Evolutionary conservation across 129 eudicot species (phyloP).

Genomic region (Saussurea involucrata): DNA sequence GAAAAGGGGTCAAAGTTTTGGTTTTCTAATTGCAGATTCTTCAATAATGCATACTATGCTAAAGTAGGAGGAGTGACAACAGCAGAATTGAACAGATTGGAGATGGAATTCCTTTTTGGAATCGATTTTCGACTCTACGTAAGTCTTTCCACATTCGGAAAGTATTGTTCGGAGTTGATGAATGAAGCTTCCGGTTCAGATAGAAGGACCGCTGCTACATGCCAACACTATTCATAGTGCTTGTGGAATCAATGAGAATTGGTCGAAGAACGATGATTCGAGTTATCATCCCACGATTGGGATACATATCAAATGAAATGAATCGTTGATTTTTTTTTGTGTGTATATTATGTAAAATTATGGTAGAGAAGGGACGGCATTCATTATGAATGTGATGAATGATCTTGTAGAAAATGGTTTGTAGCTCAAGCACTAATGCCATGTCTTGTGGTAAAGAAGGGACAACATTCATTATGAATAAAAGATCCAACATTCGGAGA

Average conservation of each 20-base stretch:
- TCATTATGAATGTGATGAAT: not conserved
- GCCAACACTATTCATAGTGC: constrained; percentile 4
- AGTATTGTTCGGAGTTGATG: constrained; percentile 47
- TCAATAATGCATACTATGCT: constrained; percentile 72
- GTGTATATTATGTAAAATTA: not conserved
- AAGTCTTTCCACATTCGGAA: constrained; percentile 43
- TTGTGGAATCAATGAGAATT: constrained; percentile 45
- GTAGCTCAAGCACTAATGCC: not conserved
- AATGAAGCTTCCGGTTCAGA: constrained; percentile 20
- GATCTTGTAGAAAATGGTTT: not conserved
- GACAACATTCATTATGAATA: not conserved
- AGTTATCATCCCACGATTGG: constrained; percentile 37
- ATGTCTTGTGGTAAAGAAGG: not conserved
- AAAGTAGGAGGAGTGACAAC: constrained; percentile 82
- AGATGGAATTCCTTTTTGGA: constrained; percentile 61
- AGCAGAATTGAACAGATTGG: constrained; percentile 58
- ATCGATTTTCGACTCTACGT: constrained; percentile 57
- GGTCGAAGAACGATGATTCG: constrained; percentile 50
- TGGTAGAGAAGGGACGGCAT: too few species aligned
- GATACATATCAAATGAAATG: constrained; percentile 15
- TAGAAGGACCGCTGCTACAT: constrained; percentile 25
- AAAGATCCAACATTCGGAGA: constrained; percentile 1
- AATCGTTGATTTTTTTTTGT: not conserved
- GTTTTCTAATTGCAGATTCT: constrained; percentile 45
- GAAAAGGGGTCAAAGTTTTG: not conserved